Percentiles rank a stretch among this genome's conserved stretches.
These are phyloP conservation scores for Alternaria sp. DNA, from an alignment of 2,329 filamentous ascomycete genomes.

Conservation along the genomic window DNA sequence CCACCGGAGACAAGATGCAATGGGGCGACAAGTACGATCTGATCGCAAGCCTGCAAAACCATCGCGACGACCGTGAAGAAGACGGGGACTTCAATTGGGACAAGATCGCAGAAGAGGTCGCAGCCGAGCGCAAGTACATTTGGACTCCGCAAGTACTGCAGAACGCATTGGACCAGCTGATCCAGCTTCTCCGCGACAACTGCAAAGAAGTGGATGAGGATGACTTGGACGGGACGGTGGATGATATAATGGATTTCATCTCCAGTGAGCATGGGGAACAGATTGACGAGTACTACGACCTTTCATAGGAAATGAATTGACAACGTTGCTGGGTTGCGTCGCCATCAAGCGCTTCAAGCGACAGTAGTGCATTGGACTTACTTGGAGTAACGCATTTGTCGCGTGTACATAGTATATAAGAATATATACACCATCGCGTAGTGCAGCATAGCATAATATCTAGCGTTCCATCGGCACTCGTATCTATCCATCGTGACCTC, in stretches of 20 bases:
- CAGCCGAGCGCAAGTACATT: neutral
- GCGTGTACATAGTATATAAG: neutral
- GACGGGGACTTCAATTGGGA: constrained; percentile 48
- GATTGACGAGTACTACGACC: constrained; percentile 20
- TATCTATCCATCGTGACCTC: neutral
- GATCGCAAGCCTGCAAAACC: constrained; percentile 42
- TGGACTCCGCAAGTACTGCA: constrained; percentile 33
- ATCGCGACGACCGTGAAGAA: constrained; percentile 11
- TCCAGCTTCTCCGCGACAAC: constrained; percentile 13
- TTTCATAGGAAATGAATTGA: neutral
- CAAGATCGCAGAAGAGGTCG: constrained; percentile 3
- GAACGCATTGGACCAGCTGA: constrained; percentile 22
- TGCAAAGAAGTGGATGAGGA: constrained; percentile 3
- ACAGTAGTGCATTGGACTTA: neutral
- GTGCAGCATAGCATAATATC: neutral
- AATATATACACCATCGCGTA: neutral
- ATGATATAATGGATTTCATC: constrained; percentile 29
- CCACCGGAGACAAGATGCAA: constrained; percentile 41
- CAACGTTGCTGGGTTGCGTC: neutral
- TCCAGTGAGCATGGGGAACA: constrained; percentile 11
- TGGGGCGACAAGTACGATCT: constrained; percentile 52
- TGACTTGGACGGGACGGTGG: constrained; percentile 17
- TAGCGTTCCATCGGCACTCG: neutral
- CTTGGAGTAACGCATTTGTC: neutral
- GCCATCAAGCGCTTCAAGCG: neutral